Evolutionary conservation across 1,284 basidiomycete genomes (phyloP).

Genomic region (Malassezia cuniculi): DNA sequence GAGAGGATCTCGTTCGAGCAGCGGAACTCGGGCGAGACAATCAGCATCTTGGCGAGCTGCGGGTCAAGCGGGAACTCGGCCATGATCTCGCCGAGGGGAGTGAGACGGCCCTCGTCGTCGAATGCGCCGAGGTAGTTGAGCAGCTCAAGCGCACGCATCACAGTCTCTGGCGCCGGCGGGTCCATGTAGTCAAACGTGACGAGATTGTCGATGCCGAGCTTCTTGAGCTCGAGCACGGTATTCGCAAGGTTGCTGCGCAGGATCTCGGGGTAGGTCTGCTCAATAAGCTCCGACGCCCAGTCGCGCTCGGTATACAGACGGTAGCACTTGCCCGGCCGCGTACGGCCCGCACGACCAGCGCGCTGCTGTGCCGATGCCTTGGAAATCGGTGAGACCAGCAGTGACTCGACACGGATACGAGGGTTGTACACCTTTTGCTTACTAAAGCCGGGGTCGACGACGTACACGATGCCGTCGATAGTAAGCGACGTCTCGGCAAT

Average conservation of each 20-base stretch:
- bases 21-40: constrained; percentile 82
- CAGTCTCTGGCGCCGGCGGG: constrained; percentile 69
- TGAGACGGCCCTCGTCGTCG: constrained; percentile 87
- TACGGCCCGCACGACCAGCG: constrained; percentile 89
- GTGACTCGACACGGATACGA: constrained; percentile 82
- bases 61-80: constrained; percentile 97
- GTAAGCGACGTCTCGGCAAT: constrained; percentile 96
- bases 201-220: constrained; percentile 58
- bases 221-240: constrained; percentile 83
- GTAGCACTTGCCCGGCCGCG: constrained; percentile 92
- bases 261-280: constrained; percentile 94
- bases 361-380: constrained; percentile 93
- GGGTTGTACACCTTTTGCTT: constrained; percentile 97
- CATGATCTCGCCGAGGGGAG: constrained; percentile 77
- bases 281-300: constrained; percentile 72
- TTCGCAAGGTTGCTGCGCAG: constrained; percentile 70
- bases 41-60: constrained; percentile 81
- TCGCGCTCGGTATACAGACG: constrained; percentile 92
- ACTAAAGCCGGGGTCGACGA: constrained; percentile 93
- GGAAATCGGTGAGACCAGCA: constrained; percentile 86
- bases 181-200: constrained; percentile 70
- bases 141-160: constrained; percentile 92
- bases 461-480: constrained; percentile 97
- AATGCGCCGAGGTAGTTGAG: constrained; percentile 83
- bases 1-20: constrained; percentile 92